These are phyloP conservation scores for Neoboletus magnificus DNA, from an alignment of 768 basidiomycete species.

Conservation along the genomic window DNA sequence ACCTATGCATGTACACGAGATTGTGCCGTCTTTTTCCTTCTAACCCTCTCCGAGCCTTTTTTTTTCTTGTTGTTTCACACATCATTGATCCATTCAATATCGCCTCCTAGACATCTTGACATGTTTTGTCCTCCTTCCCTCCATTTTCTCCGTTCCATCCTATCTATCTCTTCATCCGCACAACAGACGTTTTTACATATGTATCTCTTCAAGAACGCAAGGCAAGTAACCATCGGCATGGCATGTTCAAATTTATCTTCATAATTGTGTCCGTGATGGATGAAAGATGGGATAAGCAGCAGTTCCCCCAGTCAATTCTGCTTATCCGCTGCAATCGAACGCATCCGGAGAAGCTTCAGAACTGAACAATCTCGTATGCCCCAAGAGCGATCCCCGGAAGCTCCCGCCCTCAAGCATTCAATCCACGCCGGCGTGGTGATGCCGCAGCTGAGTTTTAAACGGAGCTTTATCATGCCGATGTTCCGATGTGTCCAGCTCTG, in stretches of 20 bases:
- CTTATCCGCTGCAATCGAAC: too few species aligned
- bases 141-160: background rate
- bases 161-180: background rate
- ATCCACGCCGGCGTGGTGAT: background rate
- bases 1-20: background rate
- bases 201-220: conserved; percentile 7
- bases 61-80: background rate
- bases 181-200: conserved; percentile 3
- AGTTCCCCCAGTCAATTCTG: too few species aligned
- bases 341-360: too few species aligned
- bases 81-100: background rate
- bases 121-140: background rate
- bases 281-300: too few species aligned
- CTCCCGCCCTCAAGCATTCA: too few species aligned
- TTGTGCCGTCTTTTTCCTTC: too few species aligned
- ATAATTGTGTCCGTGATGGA: background rate
- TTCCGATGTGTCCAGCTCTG: too few species aligned
- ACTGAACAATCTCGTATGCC: background rate
- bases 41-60: too few species aligned
- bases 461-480: background rate
- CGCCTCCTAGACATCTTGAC: background rate
- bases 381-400: background rate
- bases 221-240: conserved; percentile 1
- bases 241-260: background rate
- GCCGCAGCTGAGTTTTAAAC: background rate